phyloP scores from a whole-genome alignment of 305 asterid genomes.

The Fraxinus velutina region DNA sequence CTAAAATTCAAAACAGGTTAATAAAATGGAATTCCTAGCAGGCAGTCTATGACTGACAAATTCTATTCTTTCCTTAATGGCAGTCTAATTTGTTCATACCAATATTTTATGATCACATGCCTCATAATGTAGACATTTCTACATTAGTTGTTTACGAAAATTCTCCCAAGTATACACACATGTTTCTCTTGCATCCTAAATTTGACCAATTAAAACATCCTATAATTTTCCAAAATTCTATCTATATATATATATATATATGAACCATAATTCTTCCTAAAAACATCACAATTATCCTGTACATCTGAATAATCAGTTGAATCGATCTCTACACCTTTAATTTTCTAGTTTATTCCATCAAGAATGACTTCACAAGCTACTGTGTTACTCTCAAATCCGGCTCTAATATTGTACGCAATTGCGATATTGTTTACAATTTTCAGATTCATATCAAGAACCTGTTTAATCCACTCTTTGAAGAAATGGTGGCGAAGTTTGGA shows the following conservation, averaged over 20 bases:
- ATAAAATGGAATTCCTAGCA: no score
- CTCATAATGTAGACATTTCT: background rate
- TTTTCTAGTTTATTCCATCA: background rate
- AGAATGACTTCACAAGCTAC: background rate
- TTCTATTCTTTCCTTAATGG: no score
- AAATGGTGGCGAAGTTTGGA: constrained; percentile 40
- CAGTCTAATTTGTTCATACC: no score
- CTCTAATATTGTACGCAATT: constrained; percentile 31
- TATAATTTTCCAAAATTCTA: no score
- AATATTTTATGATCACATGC: no score
- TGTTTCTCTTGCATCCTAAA: no score
- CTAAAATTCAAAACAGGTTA: no score
- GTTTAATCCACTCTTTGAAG: constrained; percentile 39
- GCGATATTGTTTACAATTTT: constrained; percentile 26
- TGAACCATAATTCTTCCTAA: background rate
- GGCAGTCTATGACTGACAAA: no score
- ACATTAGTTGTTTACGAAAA: background rate
- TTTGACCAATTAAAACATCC: no score
- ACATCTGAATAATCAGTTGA: background rate
- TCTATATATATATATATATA: no score
- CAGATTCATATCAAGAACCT: constrained; percentile 46
- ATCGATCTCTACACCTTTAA: background rate
- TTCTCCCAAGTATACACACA: no score
- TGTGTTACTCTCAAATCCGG: constrained; percentile 43
- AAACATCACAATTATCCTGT: no score